Percentiles rank a stretch among this genome's conserved stretches.
These are phyloP conservation scores for Saturnispora dispora DNA, from an alignment of 805 yeast genomes.

Conservation along the genomic window DNA sequence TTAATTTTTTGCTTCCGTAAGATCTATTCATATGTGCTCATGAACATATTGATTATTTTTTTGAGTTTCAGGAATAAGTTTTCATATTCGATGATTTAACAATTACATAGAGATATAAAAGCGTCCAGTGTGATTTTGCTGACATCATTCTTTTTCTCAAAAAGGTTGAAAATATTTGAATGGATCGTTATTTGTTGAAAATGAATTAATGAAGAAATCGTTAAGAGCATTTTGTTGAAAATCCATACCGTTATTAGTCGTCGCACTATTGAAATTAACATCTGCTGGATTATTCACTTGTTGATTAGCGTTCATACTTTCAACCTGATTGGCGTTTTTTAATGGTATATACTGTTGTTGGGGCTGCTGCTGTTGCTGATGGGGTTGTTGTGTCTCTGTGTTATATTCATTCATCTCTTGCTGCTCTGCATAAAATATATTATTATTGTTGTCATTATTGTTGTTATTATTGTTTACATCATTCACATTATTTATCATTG, in stretches of 20 bases:
- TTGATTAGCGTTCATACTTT: background rate
- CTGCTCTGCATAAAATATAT: background rate
- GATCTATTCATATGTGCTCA: background rate
- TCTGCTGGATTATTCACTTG: background rate
- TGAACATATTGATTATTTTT: background rate
- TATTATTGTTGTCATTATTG: background rate
- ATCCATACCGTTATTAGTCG: background rate
- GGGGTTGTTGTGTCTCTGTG: background rate
- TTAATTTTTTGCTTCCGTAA: background rate
- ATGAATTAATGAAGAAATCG: background rate
- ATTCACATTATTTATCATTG: background rate
- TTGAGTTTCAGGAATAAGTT: background rate
- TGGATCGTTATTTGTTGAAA: constrained; percentile 1
- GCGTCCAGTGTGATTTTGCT: background rate
- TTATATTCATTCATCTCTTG: background rate
- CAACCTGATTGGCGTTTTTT: background rate
- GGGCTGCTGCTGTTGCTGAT: background rate
- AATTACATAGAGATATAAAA: background rate
- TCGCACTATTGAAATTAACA: background rate
- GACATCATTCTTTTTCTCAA: background rate
- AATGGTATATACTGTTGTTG: background rate
- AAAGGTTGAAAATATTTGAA: constrained; percentile 3
- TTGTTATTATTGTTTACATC: background rate
- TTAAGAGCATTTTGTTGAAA: background rate
- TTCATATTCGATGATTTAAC: background rate